A percentile compares a stretch with the other conserved stretches of the same genome.
phyloP scores from a whole-genome alignment of 2,329 filamentous ascomycete genomes.

The Penicillium sp. region DNA sequence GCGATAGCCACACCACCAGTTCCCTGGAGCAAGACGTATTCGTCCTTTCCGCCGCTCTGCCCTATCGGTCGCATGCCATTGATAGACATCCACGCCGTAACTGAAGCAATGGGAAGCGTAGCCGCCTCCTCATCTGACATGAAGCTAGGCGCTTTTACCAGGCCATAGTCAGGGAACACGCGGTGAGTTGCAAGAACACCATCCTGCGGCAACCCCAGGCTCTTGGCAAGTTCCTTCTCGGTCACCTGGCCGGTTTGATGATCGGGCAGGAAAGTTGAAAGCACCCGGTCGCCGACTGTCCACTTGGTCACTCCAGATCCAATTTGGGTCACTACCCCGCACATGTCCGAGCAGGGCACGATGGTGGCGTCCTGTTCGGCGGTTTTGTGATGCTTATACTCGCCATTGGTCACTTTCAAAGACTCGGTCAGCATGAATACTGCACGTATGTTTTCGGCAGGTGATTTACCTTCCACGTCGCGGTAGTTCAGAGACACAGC shows the following conservation, averaged over 20 bases:
- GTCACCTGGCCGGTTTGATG: constrained; percentile 60
- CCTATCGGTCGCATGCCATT: constrained; percentile 45
- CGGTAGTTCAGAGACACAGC: constrained; percentile 57
- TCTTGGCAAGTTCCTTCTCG: constrained; percentile 55
- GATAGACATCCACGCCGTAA: constrained; percentile 55
- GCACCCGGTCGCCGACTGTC: constrained; percentile 63
- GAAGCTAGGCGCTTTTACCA: constrained; percentile 44
- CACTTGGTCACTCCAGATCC: constrained; percentile 51
- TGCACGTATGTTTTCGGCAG: not conserved
- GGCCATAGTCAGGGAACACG: constrained; percentile 41
- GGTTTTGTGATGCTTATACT: constrained; percentile 65
- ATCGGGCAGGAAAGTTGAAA: constrained; percentile 60
- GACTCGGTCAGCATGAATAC: not conserved
- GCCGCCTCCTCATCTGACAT: constrained; percentile 42
- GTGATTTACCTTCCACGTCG: constrained; percentile 44
- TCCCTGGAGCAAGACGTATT: constrained; percentile 57
- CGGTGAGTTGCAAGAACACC: constrained; percentile 48
- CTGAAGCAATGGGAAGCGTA: constrained; percentile 46
- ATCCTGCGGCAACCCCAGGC: constrained; percentile 60
- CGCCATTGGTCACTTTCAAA: constrained; percentile 60
- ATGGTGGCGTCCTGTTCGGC: constrained; percentile 47
- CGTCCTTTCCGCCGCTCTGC: constrained; percentile 47
- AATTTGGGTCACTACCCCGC: constrained; percentile 58
- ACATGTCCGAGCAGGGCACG: constrained; percentile 70
- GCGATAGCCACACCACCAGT: constrained; percentile 51